phyloP scores from a whole-genome alignment of 2,329 filamentous ascomycete species.

The Cladophialophora carrionii region DNA sequence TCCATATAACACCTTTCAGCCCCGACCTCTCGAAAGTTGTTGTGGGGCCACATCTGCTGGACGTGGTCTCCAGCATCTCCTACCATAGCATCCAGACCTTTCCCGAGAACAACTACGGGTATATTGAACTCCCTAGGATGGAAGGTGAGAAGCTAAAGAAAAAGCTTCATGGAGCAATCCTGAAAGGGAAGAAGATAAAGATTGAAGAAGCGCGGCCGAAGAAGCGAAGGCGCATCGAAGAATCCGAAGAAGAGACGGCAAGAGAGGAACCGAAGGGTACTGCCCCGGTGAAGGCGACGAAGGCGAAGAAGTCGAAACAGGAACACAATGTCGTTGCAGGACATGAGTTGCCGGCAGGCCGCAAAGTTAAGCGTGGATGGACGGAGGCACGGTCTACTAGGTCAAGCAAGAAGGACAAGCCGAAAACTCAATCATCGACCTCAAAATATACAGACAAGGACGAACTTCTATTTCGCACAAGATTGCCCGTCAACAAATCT shows the following conservation, averaged over 20 bases:
- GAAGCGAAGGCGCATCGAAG: constrained; percentile 53
- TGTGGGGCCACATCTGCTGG: constrained; percentile 68
- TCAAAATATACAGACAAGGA: constrained; percentile 80
- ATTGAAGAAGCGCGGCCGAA: constrained; percentile 78
- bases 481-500: constrained; percentile 64
- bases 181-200: constrained; percentile 82
- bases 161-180: constrained; percentile 82
- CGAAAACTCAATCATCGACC: constrained; percentile 60
- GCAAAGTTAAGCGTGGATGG: constrained; percentile 89
- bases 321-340: constrained; percentile 60
- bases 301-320: constrained; percentile 54
- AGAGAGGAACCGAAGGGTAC: constrained; percentile 39
- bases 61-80: constrained; percentile 76
- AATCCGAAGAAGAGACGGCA: constrained; percentile 42
- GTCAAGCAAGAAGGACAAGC: constrained; percentile 51
- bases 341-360: constrained; percentile 69
- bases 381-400: constrained; percentile 64
- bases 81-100: constrained; percentile 85
- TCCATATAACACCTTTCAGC: constrained; percentile 89
- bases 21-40: constrained; percentile 70
- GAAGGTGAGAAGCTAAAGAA: constrained; percentile 90
- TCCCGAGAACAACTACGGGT: constrained; percentile 88
- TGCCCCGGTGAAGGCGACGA: constrained; percentile 40
- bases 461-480: constrained; percentile 84
- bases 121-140: constrained; percentile 75